These are phyloP conservation scores for Neostapfia colusana DNA, from an alignment of 176 grass and related monocot species.

Conservation along the genomic window DNA sequence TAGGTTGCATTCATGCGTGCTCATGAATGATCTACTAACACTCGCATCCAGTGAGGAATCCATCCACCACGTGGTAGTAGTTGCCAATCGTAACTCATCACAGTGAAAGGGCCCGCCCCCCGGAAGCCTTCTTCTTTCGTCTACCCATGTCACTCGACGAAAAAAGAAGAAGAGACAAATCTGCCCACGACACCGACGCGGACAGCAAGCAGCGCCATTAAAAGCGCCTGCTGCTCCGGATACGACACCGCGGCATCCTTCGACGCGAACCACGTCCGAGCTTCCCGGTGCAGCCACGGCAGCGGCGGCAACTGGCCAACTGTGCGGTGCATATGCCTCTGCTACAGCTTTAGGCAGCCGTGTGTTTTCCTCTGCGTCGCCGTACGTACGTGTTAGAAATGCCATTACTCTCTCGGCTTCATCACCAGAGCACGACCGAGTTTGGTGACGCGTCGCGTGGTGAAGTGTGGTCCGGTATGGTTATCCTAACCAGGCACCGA, in stretches of 20 bases:
- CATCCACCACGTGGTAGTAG: constrained; percentile 48
- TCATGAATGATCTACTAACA: constrained; percentile 38
- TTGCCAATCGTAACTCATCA: constrained; percentile 3
- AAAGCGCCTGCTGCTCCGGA: constrained; percentile 19
- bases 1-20: constrained; percentile 43
- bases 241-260: constrained; percentile 15
- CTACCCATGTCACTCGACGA: background rate
- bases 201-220: constrained; percentile 7
- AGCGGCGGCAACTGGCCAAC: constrained; percentile 7
- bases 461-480: background rate
- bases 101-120: constrained; percentile 21
- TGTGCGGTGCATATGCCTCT: constrained; percentile 1
- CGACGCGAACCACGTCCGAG: background rate
- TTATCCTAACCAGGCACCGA: background rate
- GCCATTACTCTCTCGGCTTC: constrained; percentile 12
- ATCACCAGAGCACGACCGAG: background rate
- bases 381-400: constrained; percentile 6
- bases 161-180: background rate
- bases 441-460: background rate
- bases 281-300: constrained; percentile 6
- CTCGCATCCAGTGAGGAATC: background rate
- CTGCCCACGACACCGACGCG: background rate
- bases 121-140: background rate
- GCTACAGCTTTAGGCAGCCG: constrained; percentile 31
- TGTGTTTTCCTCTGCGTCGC: background rate